Conservation (phyloP, 139 green algal species). For the Tetradesmus lagerheimii region DNA sequence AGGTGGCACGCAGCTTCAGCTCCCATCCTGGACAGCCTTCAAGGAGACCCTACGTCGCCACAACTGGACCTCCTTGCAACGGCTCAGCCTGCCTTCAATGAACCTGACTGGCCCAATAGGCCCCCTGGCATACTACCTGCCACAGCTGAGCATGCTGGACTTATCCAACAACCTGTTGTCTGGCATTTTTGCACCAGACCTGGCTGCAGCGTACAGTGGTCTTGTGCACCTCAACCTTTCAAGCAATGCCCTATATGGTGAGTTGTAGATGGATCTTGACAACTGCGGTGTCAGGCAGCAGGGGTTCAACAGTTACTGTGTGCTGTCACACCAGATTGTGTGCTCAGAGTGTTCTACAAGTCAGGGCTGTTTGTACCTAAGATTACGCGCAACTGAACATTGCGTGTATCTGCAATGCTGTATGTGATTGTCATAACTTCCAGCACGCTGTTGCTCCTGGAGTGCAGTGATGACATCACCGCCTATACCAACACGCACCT, state of each 20-base stretch:
- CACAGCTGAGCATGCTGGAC: constrained; percentile 27
- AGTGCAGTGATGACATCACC: too few relatives aligned
- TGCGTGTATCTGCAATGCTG: background rate
- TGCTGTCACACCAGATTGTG: too few relatives aligned
- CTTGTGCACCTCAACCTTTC: background rate
- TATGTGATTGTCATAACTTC: background rate
- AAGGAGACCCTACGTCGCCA: constrained; percentile 40
- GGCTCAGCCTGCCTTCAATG: background rate
- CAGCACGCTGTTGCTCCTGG: background rate
- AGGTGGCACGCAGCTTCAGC: constrained; percentile 32
- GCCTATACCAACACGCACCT: background rate
- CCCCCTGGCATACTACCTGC: background rate
- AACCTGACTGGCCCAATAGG: constrained; percentile 22
- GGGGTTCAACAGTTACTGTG: too few relatives aligned
- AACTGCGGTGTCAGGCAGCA: too few relatives aligned
- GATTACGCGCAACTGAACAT: too few relatives aligned
- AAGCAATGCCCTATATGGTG: constrained; percentile 27
- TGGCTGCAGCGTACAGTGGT: background rate
- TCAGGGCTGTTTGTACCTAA: too few relatives aligned
- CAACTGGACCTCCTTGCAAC: constrained; percentile 9
- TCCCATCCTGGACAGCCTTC: background rate
- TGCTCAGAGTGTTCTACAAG: too few relatives aligned
- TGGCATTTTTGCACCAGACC: constrained; percentile 23
- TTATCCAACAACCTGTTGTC: constrained; percentile 41
- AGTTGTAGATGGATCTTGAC: too few relatives aligned